phyloP scores from a whole-genome alignment of 495 filamentous ascomycete species.

The Penicillium angulare region DNA sequence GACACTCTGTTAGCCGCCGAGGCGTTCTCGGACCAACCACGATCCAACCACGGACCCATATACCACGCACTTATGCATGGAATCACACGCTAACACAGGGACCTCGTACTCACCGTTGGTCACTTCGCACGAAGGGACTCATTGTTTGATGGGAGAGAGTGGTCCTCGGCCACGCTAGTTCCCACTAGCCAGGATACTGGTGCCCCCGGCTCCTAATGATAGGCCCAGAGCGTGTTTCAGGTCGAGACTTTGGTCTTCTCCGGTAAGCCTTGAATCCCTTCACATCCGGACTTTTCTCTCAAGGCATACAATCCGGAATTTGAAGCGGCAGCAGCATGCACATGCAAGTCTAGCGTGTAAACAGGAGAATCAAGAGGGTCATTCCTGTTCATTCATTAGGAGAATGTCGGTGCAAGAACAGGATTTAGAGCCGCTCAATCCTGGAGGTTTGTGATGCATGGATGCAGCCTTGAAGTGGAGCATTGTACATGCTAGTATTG shows the following conservation, averaged over 20 bases:
- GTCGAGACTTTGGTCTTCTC: background rate
- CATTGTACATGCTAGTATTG: too few relatives aligned
- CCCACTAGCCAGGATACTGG: conserved; percentile 1
- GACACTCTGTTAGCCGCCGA: conserved; percentile 38
- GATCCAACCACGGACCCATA: background rate
- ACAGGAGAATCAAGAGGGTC: too few relatives aligned
- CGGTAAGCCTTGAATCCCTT: background rate
- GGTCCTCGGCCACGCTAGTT: background rate
- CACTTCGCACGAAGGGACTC: background rate
- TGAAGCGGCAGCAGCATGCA: too few relatives aligned
- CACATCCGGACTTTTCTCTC: too few relatives aligned
- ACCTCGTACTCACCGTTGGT: conserved; percentile 10
- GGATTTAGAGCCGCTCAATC: too few relatives aligned
- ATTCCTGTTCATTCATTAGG: too few relatives aligned
- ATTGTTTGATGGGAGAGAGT: background rate
- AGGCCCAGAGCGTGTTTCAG: background rate
- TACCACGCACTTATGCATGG: conserved; percentile 20
- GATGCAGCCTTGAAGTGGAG: background rate
- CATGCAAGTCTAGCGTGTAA: too few relatives aligned
- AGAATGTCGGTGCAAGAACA: too few relatives aligned
- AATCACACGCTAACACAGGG: conserved; percentile 14
- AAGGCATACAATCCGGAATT: too few relatives aligned
- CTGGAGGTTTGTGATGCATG: too few relatives aligned
- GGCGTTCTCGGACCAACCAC: conserved; percentile 24
- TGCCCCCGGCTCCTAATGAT: conserved; percentile 5